Conservation (phyloP, 1,139 yeast species). For the Geotrichum klebahnii region DNA sequence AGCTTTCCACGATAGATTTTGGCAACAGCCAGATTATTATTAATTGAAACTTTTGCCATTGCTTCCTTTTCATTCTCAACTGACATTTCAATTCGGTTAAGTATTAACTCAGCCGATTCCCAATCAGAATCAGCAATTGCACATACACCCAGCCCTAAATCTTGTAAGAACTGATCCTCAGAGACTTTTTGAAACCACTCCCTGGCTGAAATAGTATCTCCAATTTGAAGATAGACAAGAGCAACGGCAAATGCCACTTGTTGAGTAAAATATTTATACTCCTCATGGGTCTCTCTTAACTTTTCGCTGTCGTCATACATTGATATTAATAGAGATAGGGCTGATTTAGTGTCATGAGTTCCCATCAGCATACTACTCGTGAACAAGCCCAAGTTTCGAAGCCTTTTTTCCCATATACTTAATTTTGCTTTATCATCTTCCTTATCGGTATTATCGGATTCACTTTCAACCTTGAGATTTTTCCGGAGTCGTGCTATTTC, state of each 20-base stretch:
- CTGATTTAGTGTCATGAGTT: slow-evolving; percentile 36
- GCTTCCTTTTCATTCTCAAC: not conserved
- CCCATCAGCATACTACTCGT: slow-evolving; percentile 37
- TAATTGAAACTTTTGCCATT: slow-evolving; percentile 3
- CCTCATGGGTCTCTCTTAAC: slow-evolving; percentile 15
- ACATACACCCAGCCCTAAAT: slow-evolving; percentile 29
- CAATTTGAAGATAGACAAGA: slow-evolving; percentile 31
- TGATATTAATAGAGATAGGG: slow-evolving; percentile 33
- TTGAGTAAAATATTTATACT: slow-evolving; percentile 19
- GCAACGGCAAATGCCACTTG: slow-evolving; percentile 29
- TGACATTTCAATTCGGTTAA: slow-evolving; percentile 19
- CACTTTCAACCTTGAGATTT: slow-evolving; percentile 23
- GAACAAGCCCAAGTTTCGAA: slow-evolving; percentile 35
- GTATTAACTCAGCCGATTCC: slow-evolving; percentile 25
- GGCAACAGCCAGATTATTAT: slow-evolving; percentile 31
- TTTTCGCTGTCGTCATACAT: slow-evolving; percentile 26
- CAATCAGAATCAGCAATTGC: slow-evolving; percentile 35
- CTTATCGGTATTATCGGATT: slow-evolving; percentile 3
- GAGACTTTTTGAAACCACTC: slow-evolving; percentile 31
- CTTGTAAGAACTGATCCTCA: slow-evolving; percentile 14
- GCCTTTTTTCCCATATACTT: slow-evolving; percentile 30
- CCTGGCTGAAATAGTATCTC: slow-evolving; percentile 34
- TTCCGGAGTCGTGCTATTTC: slow-evolving; percentile 5
- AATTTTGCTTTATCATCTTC: not conserved
- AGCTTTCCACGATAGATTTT: slow-evolving; percentile 42